Base-by-base conservation (phyloP, 371 early-diverging fungal genomes). In the Apophysomyces trapeziformis region DNA sequence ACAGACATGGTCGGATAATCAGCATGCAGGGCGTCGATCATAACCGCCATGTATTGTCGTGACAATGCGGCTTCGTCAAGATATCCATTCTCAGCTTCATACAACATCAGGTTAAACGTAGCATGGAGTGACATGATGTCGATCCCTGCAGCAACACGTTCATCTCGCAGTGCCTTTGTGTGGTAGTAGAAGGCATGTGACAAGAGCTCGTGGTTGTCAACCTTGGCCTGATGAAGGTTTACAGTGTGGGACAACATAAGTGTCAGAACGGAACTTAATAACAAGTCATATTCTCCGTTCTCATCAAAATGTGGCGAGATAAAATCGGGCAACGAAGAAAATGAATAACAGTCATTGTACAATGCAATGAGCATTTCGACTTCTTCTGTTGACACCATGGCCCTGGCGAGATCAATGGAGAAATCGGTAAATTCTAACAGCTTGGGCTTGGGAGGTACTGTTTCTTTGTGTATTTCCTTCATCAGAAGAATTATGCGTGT, bases 311-410 rank as follows among this genome's bases (percentile, higher is more conserved):
- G 64, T 12, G 71, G 71, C 7, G 69, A 68, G 46, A 71, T 66
- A 44, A 71, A 71, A 13, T 71, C 71, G 4, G 71, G 71, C 16
- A 71, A 60, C 13, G 71, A 63, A 0, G 71, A 71, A 59, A 71
- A 71, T 13, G 71, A 71, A 47, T 64, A 71, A 45, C 71, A 71
- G 41, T 71, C 71, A 37, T 71, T 71, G 64, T 71, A 71, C 1
- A 71, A 64, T 13, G 64, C 67, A 64, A 71, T 71, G 57, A 71
- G 60, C 71, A 67, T 67, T 16, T 71, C 67, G 9, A 71, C 64
- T 60, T 71, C 71, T 61, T 71, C 71, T 0, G 57, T 57, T 0
- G 71, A 67, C 6, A 71, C 67, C 71, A 71, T 71, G 35, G 71
- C 71, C 18, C 71, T 67, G 38, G 67, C 71, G 45, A 71, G 13